These are phyloP conservation scores for Podosphaera aphanis DNA, from an alignment of 2,329 filamentous ascomycete genomes.

Conservation along the genomic window DNA sequence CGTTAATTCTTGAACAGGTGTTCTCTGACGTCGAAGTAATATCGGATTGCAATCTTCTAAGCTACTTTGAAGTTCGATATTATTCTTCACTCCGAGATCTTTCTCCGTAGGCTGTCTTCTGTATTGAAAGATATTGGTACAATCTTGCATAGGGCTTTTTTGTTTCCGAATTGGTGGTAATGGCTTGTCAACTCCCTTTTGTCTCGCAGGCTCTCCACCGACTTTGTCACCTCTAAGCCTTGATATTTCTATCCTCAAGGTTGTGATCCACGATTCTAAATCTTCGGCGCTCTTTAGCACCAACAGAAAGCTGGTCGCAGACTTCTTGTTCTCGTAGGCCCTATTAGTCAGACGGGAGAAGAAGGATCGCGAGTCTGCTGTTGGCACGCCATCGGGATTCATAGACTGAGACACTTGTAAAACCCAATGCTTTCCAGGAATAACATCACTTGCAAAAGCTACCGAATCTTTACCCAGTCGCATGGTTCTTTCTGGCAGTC, in stretches of 20 bases:
- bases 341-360: constrained; percentile 41
- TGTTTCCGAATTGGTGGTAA: constrained; percentile 6
- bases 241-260: constrained; percentile 47
- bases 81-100: constrained; percentile 6
- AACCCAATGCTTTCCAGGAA: constrained; percentile 61
- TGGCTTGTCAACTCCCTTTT: constrained; percentile 20
- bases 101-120: too few species aligned
- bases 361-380: constrained; percentile 28
- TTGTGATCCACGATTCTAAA: constrained; percentile 53
- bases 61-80: constrained; percentile 4
- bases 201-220: constrained; percentile 33
- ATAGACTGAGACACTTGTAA: constrained; percentile 48
- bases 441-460: constrained; percentile 58
- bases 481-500: constrained; percentile 50
- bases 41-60: constrained; percentile 5
- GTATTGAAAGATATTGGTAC: too few species aligned
- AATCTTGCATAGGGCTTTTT: too few species aligned
- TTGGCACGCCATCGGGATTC: constrained; percentile 29
- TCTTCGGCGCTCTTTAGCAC: constrained; percentile 50
- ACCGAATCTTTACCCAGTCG: constrained; percentile 52
- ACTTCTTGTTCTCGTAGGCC: constrained; percentile 26
- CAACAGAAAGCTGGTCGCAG: constrained; percentile 41
- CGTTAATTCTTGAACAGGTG: background rate
- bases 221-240: constrained; percentile 41
- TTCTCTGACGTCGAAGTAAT: constrained; percentile 1